These are phyloP conservation scores for Ophiostoma novo-ulmi DNA, from an alignment of 2,329 filamentous ascomycete species.

Conservation along the genomic window DNA sequence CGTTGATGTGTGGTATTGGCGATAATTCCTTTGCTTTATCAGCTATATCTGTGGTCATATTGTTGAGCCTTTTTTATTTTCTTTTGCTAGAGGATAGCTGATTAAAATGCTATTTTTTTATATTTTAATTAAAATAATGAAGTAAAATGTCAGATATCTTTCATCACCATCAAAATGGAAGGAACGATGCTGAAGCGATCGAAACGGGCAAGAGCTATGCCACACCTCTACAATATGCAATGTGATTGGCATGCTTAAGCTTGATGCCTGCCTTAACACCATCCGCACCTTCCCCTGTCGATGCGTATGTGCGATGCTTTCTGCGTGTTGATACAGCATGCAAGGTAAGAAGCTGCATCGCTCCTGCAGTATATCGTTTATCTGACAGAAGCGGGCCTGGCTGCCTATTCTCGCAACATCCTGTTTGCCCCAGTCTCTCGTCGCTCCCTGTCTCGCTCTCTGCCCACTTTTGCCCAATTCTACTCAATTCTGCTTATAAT, in stretches of 20 bases:
- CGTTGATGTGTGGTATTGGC: background rate
- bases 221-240: background rate
- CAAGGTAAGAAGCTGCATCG: slow-evolving; percentile 9
- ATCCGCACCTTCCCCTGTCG: background rate
- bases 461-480: background rate
- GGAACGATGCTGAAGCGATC: background rate
- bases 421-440: background rate
- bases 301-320: background rate
- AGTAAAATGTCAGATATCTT: background rate
- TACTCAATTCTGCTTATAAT: too few relatives aligned
- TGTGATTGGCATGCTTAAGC: background rate
- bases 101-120: background rate
- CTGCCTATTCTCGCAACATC: background rate
- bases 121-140: background rate
- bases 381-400: slow-evolving; percentile 11
- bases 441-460: background rate
- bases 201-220: background rate
- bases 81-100: background rate
- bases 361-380: slow-evolving; percentile 1
- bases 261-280: background rate
- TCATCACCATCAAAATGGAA: background rate
- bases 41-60: background rate
- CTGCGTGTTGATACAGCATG: background rate
- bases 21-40: background rate
- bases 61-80: background rate